Percentiles rank a stretch among this genome's conserved stretches.
phyloP scores from a whole-genome alignment of 1,284 basidiomycete species.

The Dichomitus squalens region DNA sequence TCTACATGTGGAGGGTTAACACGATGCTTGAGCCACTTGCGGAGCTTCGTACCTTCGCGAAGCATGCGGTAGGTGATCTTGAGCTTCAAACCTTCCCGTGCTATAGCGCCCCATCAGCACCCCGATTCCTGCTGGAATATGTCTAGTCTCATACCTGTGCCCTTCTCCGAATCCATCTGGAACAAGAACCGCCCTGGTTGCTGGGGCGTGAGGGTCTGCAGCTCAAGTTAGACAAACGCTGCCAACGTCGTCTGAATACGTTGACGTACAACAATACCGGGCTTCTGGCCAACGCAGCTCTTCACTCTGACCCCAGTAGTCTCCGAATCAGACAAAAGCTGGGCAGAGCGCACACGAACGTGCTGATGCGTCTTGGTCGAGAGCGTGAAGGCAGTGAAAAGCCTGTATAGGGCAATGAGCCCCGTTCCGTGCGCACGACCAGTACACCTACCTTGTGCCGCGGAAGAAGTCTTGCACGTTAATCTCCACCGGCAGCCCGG shows the following conservation, averaged over 20 bases:
- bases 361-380: constrained; percentile 73
- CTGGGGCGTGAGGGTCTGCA: constrained; percentile 69
- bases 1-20: constrained; percentile 40
- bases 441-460: constrained; percentile 40
- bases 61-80: constrained; percentile 72
- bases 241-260: neutral
- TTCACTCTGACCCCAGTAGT: constrained; percentile 53
- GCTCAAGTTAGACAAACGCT: constrained; percentile 1
- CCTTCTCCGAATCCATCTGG: constrained; percentile 59
- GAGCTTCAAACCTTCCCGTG: constrained; percentile 63
- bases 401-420: constrained; percentile 39
- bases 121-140: neutral
- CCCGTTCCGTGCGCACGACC: neutral
- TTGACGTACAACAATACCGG: constrained; percentile 31
- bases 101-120: constrained; percentile 33
- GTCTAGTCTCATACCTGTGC: constrained; percentile 51
- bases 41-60: constrained; percentile 59
- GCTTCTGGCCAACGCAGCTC: constrained; percentile 44
- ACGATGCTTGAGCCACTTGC: neutral
- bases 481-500: constrained; percentile 75
- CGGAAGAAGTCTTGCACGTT: constrained; percentile 90
- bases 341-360: constrained; percentile 64
- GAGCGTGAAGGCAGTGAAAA: constrained; percentile 82
- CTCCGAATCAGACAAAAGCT: constrained; percentile 46
- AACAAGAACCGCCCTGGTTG: constrained; percentile 77